Base-by-base conservation (phyloP, 2,329 filamentous ascomycete species). In the Fusarium sp. region DNA sequence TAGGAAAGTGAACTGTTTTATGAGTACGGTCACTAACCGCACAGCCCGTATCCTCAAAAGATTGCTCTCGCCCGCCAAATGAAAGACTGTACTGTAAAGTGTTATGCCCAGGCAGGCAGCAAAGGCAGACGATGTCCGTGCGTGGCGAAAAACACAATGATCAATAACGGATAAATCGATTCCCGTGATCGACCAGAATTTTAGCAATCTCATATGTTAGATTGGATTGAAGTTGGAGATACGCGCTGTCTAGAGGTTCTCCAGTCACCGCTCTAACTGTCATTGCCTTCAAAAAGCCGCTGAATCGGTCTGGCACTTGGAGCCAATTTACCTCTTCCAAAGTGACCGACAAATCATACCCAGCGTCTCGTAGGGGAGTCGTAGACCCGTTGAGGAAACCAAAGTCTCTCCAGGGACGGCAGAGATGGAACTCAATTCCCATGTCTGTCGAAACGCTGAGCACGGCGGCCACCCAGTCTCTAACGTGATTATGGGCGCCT, bases 81-180 rank as follows among this genome's bases (percentile, higher is more conserved):
- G 4, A 48, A 48, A 8, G 26, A 48, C 20, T 28, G 15, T 15
- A 11, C 6, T 15, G 26, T 17, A 48, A 24, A 24, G 26, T 31
- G 7, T 17, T 31, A 6, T 4, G 20, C 7, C 20, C 12, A 15
- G 20, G 26, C 22, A 14, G 17, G 22, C 48, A 24, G 22, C 20
- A 31, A 48, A 31, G 14, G 26, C 20, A 20, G 26, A 48, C 14
- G 10, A 48, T 48, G 26, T n/a, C 26, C 45, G 20, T 4, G 5
- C 20, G 4, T 20, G 20, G 1, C 14, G 20, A 31, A 22, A 31
- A 6, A 3, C 0, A 22, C 9, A 10, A n/a, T 22, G 14, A 22
- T n/a, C 14, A 48, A 31, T 48, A 48, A 31, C 26, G 45, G 14
- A 48, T 31, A 26, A 31, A 48, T 17, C 45, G 45, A 31, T 17